Evolutionary conservation across 306 rosid genomes (phyloP).

Genomic region (Pterocarpus santalinus): DNA sequence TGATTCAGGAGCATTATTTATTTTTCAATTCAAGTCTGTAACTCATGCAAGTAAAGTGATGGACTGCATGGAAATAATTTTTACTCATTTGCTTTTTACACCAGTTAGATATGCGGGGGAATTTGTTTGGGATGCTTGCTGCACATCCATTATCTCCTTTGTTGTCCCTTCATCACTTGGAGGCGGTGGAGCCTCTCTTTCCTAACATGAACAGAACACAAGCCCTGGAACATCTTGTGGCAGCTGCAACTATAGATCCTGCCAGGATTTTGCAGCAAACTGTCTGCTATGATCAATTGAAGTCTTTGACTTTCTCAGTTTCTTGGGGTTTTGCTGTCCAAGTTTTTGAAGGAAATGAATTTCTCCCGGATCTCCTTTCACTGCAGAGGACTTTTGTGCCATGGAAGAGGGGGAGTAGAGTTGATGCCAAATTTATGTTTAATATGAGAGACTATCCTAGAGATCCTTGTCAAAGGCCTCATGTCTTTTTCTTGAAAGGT

Average conservation of each 20-base stretch:
- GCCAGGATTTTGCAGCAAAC: constrained; percentile 80
- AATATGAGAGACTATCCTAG: constrained; percentile 70
- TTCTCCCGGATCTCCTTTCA: constrained; percentile 79
- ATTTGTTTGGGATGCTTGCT: constrained; percentile 81
- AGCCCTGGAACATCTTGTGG: constrained; percentile 73
- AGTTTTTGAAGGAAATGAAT: constrained; percentile 71
- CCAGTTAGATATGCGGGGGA: constrained; percentile 94
- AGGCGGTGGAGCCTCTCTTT: constrained; percentile 75
- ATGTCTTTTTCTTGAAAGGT: constrained; percentile 64
- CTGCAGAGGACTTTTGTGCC: constrained; percentile 74
- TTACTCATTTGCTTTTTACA: neutral
- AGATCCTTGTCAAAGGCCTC: constrained; percentile 80
- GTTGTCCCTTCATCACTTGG: constrained; percentile 94
- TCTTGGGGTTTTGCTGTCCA: constrained; percentile 89
- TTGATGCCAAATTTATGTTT: constrained; percentile 69
- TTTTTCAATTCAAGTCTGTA: constrained; percentile 10
- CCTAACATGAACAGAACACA: constrained; percentile 69
- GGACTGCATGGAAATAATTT: constrained; percentile 14
- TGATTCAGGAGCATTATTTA: neutral
- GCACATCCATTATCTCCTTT: constrained; percentile 86
- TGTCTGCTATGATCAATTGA: constrained; percentile 78
- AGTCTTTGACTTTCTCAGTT: constrained; percentile 76
- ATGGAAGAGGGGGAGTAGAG: constrained; percentile 72
- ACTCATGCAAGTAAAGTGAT: constrained; percentile 5
- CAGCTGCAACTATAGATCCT: constrained; percentile 80